phyloP scores from a whole-genome alignment of 192 early-diverging fungal species.

The Gryganskiella cystojenkinii region DNA sequence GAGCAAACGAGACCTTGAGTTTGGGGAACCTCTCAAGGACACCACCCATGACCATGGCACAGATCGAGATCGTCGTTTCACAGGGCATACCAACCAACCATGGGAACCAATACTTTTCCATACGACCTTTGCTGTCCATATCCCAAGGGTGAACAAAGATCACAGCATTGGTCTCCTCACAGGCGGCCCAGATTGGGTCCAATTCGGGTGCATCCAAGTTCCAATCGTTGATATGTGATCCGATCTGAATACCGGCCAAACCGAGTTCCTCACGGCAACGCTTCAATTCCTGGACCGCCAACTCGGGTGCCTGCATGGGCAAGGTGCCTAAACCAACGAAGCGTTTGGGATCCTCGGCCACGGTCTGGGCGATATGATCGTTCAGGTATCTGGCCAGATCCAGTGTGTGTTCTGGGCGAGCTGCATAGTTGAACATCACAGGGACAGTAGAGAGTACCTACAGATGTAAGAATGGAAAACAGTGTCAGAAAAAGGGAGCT shows the following conservation, averaged over 20 bases:
- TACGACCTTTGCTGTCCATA: constrained; percentile 68
- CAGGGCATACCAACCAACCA: constrained; percentile 67
- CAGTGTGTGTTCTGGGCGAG: constrained; percentile 65
- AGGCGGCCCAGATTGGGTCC: constrained; percentile 71
- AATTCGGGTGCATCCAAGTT: constrained; percentile 76
- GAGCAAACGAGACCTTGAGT: constrained; percentile 71
- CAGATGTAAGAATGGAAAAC: not conserved
- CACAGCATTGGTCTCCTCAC: constrained; percentile 69
- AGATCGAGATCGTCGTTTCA: constrained; percentile 74
- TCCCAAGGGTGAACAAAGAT: constrained; percentile 80
- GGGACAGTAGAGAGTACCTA: constrained; percentile 75
- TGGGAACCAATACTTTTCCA: constrained; percentile 79
- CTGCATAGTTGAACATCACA: constrained; percentile 68
- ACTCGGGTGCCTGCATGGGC: constrained; percentile 74
- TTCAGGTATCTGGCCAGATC: constrained; percentile 66
- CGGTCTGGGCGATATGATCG: constrained; percentile 68
- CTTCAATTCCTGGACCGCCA: constrained; percentile 69
- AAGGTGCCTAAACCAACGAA: constrained; percentile 74
- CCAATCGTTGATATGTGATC: constrained; percentile 73
- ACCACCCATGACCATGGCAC: constrained; percentile 74
- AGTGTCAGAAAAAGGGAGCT: not conserved
- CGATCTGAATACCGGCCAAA: constrained; percentile 71
- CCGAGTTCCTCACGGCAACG: constrained; percentile 75
- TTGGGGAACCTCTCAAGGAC: constrained; percentile 71
- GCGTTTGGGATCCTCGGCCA: constrained; percentile 65